Percentiles rank a stretch among this genome's conserved stretches.
phyloP scores from a whole-genome alignment of 768 basidiomycete genomes.

The Leucosporidium yakuticum region DNA sequence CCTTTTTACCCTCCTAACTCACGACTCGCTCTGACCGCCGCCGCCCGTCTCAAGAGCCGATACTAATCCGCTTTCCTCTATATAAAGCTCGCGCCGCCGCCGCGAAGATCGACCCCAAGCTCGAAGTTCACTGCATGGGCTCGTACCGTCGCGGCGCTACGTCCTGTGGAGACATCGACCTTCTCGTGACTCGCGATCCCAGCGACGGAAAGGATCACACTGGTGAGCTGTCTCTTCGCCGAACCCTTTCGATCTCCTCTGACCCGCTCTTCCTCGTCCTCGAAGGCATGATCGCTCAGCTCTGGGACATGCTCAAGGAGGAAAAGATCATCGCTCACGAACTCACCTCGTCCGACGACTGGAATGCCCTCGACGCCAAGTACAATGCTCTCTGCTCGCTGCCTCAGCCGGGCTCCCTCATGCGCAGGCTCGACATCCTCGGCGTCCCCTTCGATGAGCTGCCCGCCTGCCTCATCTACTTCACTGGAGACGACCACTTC shows the following conservation, averaged over 20 bases:
- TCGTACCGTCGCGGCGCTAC: conserved; percentile 42
- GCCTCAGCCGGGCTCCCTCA: neutral
- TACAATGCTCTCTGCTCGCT: conserved; percentile 15
- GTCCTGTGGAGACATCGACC: conserved; percentile 44
- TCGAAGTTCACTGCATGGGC: conserved; percentile 44
- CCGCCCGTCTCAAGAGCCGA: too few relatives aligned
- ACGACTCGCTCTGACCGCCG: too few relatives aligned
- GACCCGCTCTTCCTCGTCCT: neutral
- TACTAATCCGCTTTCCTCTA: neutral
- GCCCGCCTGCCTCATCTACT: conserved; percentile 28
- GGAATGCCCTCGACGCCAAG: conserved; percentile 3
- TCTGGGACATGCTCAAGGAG: conserved; percentile 35
- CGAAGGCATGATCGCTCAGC: conserved; percentile 11
- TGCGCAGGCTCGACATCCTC: conserved; percentile 26
- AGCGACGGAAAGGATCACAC: conserved; percentile 38
- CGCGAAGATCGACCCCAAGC: conserved; percentile 37
- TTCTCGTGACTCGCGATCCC: conserved; percentile 42
- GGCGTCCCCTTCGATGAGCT: conserved; percentile 20
- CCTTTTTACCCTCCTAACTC: too few relatives aligned
- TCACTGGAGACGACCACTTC: conserved; percentile 35
- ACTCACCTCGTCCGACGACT: conserved; percentile 5
- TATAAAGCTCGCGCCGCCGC: conserved; percentile 23
- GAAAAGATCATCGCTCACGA: conserved; percentile 39
- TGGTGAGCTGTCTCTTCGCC: conserved; percentile 19
- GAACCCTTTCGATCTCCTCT: neutral